Evolutionary conservation across 768 basidiomycete genomes (phyloP).

Genomic region (Mycena polygramma): DNA sequence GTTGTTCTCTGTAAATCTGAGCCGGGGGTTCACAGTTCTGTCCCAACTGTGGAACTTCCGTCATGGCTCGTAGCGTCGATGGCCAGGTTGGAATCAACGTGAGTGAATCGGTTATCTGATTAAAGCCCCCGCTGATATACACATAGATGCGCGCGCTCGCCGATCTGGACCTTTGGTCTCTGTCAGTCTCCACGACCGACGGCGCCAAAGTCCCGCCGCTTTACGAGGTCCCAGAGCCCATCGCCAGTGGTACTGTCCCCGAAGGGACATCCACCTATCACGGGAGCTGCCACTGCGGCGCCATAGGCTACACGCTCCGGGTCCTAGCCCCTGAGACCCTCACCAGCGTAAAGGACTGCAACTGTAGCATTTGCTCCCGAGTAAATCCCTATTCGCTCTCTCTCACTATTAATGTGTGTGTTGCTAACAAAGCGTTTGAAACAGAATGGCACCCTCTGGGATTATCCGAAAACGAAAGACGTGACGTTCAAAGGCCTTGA

Average conservation of each 20-base stretch:
- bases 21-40: conserved; percentile 15
- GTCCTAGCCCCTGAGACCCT: background rate
- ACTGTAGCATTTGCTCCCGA: conserved; percentile 32
- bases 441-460: conserved; percentile 24
- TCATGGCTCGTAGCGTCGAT: conserved; percentile 8
- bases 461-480: background rate
- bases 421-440: background rate
- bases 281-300: conserved; percentile 34
- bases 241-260: background rate
- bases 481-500: conserved; percentile 16
- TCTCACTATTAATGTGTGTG: too few relatives aligned
- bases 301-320: conserved; percentile 14
- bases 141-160: conserved; percentile 18
- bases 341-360: conserved; percentile 11
- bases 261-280: conserved; percentile 17
- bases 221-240: conserved; percentile 16
- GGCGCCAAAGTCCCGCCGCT: background rate
- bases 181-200: background rate
- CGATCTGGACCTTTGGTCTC: background rate
- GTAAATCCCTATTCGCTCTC: background rate
- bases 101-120: background rate
- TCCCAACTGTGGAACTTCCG: conserved; percentile 26
- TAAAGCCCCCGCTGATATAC: too few relatives aligned
- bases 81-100: conserved; percentile 12
- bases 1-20: background rate